phyloP scores from a whole-genome alignment of 2,329 filamentous ascomycete genomes.

The Aulographum hederae region DNA sequence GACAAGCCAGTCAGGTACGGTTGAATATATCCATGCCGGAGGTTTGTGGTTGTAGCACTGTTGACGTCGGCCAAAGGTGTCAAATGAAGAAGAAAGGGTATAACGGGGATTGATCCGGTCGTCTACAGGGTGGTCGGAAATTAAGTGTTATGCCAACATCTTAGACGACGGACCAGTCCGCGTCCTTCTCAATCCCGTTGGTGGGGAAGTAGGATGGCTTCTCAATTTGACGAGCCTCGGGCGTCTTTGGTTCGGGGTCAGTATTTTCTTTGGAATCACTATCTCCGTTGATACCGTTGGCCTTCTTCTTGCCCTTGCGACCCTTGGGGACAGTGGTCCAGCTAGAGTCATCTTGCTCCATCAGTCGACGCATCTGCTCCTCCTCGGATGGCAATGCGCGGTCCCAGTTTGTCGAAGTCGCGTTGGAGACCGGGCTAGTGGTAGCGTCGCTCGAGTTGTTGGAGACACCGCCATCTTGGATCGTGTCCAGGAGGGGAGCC shows the following conservation, averaged over 20 bases:
- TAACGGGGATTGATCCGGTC: too few species aligned
- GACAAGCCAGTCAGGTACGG: too few species aligned
- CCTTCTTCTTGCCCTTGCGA: constrained; percentile 32
- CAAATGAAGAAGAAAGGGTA: too few species aligned
- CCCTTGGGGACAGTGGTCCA: constrained; percentile 42
- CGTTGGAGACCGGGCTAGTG: constrained; percentile 17
- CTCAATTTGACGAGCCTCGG: too few species aligned
- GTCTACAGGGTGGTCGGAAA: too few species aligned
- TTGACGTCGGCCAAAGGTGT: too few species aligned
- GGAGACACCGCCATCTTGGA: constrained; percentile 21
- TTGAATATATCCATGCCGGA: too few species aligned
- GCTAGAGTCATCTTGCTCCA: constrained; percentile 30
- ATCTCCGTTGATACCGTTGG: constrained; percentile 21
- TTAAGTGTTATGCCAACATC: too few species aligned
- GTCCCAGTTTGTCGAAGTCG: constrained; percentile 15
- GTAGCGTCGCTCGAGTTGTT: constrained; percentile 19
- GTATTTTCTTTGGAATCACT: constrained; percentile 23
- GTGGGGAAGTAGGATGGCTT: too few species aligned
- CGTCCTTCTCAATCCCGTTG: constrained; percentile 2
- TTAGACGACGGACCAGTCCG: too few species aligned
- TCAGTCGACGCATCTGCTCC: constrained; percentile 36
- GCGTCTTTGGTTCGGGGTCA: too few species aligned
- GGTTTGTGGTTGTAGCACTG: too few species aligned
- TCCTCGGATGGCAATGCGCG: constrained; percentile 38
- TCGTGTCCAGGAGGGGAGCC: constrained; percentile 29